A percentile compares a stretch with the other conserved stretches of the same genome.
These are phyloP conservation scores for Mortierella sp. DNA, from an alignment of 371 early-diverging fungal genomes.

Conservation along the genomic window DNA sequence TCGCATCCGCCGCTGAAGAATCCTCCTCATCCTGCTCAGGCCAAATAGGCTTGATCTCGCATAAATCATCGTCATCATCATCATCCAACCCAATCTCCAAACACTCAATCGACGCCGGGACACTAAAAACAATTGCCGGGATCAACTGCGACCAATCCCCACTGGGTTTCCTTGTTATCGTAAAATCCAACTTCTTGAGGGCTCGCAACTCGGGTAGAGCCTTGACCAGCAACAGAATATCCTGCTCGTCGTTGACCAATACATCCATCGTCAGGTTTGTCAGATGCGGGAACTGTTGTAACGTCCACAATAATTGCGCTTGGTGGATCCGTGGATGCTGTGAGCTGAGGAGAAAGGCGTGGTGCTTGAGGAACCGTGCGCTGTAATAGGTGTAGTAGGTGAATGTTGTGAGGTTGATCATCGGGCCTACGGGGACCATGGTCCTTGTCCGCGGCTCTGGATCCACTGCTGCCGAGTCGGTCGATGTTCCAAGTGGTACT, in stretches of 20 bases:
- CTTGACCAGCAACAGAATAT: not conserved
- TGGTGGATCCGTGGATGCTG: not conserved
- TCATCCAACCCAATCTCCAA: not conserved
- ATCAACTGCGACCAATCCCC: not conserved
- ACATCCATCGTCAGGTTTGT: not conserved
- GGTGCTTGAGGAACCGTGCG: not conserved
- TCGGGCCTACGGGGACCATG: not conserved
- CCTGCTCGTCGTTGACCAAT: not conserved
- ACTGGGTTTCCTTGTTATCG: not conserved
- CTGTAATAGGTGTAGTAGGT: not conserved
- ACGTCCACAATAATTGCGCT: not conserved
- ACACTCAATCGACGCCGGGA: not conserved
- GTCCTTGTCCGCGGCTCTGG: not conserved
- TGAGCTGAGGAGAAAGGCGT: not conserved
- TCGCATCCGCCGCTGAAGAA: not conserved
- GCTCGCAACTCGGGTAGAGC: not conserved
- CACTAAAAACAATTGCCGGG: not conserved
- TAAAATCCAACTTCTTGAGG: not conserved
- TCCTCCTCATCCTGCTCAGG: not conserved
- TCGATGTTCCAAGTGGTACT: not conserved
- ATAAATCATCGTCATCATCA: not conserved
- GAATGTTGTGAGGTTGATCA: not conserved
- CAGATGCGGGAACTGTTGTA: not conserved
- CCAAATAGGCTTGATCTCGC: not conserved
- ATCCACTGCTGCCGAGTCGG: not conserved